Conservation (phyloP, 352 stramenopile species). For the Phytopythium litorale region DNA sequence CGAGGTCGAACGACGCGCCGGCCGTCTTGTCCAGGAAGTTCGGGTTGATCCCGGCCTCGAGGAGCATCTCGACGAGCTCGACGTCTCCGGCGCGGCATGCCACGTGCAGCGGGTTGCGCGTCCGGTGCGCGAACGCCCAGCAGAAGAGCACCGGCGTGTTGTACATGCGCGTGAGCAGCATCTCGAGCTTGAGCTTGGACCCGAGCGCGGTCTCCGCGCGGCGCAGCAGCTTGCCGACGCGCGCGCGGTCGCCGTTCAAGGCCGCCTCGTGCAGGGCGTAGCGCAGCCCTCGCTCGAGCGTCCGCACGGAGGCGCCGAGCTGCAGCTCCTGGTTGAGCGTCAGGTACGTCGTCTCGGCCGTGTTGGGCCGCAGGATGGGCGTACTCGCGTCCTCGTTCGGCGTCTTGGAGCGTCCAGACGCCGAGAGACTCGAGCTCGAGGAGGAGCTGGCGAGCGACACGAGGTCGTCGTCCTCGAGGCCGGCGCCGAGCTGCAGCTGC, state of each 20-base stretch:
- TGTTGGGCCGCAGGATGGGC: conserved; percentile 35
- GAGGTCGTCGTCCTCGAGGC: conserved; percentile 43
- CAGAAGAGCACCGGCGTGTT: conserved; percentile 48
- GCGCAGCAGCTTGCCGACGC: conserved; percentile 38
- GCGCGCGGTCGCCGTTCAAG: conserved; percentile 32
- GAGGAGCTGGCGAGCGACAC: conserved; percentile 12
- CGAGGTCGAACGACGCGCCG: conserved; percentile 49
- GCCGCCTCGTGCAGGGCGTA: conserved; percentile 46
- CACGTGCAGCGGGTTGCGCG: conserved; percentile 69
- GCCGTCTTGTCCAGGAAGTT: conserved; percentile 82
- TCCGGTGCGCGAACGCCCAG: conserved; percentile 66
- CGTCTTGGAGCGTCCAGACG: conserved; percentile 8
- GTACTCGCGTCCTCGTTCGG: conserved; percentile 15
- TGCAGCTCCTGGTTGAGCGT: conserved; percentile 35
- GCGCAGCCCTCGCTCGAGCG: conserved; percentile 45
- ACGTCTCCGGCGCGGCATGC: conserved; percentile 62
- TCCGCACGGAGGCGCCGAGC: conserved; percentile 27
- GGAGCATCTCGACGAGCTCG: conserved; percentile 45
- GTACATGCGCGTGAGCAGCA: conserved; percentile 74
- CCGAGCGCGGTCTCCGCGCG: conserved; percentile 50
- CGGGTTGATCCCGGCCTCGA: conserved; percentile 57
- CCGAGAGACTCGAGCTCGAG: conserved; percentile 5
- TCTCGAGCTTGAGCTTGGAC: conserved; percentile 57
- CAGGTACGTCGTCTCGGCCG: conserved; percentile 30
- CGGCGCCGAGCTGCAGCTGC: conserved; percentile 56